Conservation (phyloP, 345 rosid species). For the Luvunga scandens region DNA sequence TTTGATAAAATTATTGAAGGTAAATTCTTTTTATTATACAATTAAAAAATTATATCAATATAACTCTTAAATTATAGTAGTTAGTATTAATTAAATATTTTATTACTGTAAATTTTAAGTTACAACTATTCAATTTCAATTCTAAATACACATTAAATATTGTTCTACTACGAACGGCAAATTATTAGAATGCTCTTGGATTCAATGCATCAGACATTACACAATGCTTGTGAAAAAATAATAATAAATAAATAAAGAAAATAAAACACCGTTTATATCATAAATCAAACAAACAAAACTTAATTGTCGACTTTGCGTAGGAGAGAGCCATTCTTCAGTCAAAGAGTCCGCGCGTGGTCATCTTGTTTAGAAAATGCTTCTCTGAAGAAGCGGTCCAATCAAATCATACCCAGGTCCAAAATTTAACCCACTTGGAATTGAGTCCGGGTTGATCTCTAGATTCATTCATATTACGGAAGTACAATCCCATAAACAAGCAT, state of each 20-base stretch:
- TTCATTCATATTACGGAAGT: too few species aligned
- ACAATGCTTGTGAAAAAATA: background rate
- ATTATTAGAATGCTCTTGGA: background rate
- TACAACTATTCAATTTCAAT: too few species aligned
- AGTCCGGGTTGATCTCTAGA: too few species aligned
- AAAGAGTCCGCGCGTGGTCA: constrained; percentile 3
- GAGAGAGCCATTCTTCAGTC: background rate
- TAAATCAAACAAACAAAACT: constrained; percentile 3
- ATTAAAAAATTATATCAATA: too few species aligned
- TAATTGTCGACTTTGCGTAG: constrained; percentile 10
- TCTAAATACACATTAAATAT: too few species aligned
- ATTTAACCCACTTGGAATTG: too few species aligned
- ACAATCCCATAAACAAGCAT: too few species aligned
- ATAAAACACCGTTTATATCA: background rate
- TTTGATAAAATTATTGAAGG: too few species aligned
- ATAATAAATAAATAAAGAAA: background rate
- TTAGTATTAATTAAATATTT: too few species aligned
- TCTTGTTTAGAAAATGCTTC: background rate
- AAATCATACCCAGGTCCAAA: background rate
- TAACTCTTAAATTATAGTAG: too few species aligned
- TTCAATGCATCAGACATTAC: constrained; percentile 19
- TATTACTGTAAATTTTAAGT: too few species aligned
- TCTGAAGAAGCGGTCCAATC: background rate
- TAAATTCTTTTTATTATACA: too few species aligned
- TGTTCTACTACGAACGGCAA: background rate